Evolutionary conservation across 495 filamentous ascomycete genomes (phyloP).

Genomic region (Lasiosphaeria hispida): DNA sequence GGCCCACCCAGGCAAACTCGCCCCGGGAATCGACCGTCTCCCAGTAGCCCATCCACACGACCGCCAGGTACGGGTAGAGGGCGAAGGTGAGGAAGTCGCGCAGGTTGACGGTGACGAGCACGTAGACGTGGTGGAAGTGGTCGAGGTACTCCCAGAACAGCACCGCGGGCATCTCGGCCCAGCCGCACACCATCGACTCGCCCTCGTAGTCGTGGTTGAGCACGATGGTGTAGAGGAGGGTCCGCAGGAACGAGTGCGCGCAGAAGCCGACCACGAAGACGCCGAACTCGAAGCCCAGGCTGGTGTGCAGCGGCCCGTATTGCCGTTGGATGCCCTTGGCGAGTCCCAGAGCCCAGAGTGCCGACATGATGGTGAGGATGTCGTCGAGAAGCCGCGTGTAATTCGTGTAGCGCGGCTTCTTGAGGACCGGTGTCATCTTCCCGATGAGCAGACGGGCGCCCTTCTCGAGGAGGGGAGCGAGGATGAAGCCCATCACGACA

Average conservation of each 20-base stretch:
- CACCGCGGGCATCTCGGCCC: neutral
- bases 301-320: neutral
- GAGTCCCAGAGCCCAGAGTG: neutral
- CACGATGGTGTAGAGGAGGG: neutral
- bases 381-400: neutral
- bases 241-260: neutral
- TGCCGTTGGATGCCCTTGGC: neutral
- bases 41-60: neutral
- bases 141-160: slow-evolving; percentile 2
- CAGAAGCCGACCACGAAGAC: neutral
- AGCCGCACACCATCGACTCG: neutral
- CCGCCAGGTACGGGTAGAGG: neutral
- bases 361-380: slow-evolving; percentile 4
- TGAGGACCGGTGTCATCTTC: neutral
- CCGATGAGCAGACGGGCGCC: neutral
- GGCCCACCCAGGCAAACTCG: neutral
- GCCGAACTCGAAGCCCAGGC: slow-evolving; percentile 1
- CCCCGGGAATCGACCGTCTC: neutral
- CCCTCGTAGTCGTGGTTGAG: neutral
- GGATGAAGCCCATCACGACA: slow-evolving; percentile 6
- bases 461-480: slow-evolving; percentile 1
- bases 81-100: slow-evolving; percentile 1
- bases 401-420: neutral
- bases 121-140: neutral
- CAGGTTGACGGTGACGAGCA: neutral